These are phyloP conservation scores for Fusarium tuaranense DNA, from an alignment of 2,329 filamentous ascomycete species.

Conservation along the genomic window DNA sequence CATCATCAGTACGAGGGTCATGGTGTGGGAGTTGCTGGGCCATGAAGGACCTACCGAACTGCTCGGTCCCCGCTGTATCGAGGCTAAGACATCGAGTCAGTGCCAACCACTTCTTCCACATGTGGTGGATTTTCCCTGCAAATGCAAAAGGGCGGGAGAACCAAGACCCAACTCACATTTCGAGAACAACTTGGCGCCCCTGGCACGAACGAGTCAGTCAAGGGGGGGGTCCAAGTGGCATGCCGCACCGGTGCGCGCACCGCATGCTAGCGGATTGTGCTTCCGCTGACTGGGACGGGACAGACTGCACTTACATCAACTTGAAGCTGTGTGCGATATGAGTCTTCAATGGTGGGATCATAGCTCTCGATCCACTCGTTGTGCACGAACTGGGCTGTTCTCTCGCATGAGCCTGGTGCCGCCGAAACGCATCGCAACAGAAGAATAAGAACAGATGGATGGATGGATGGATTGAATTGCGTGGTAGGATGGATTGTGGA, in stretches of 20 bases:
- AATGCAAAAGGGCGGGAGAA: conserved; percentile 5
- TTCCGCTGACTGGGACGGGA: neutral
- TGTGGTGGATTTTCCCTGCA: conserved; percentile 24
- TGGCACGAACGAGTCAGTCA: conserved; percentile 55
- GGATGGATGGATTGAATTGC: conserved; percentile 15
- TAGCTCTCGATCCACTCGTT: conserved; percentile 95
- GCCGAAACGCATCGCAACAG: neutral
- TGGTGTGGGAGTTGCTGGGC: conserved; percentile 27
- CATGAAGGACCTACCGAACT: conserved; percentile 77
- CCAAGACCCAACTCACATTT: conserved; percentile 73
- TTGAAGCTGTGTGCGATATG: conserved; percentile 79
- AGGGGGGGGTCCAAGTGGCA: conserved; percentile 13
- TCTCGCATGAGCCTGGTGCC: conserved; percentile 34
- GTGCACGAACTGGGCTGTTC: conserved; percentile 87
- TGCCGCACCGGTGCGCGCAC: conserved; percentile 5
- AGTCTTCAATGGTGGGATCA: conserved; percentile 83
- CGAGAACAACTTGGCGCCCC: conserved; percentile 88
- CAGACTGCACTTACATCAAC: conserved; percentile 78
- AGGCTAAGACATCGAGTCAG: conserved; percentile 64
- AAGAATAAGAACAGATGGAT: conserved; percentile 20
- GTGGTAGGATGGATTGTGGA: conserved; percentile 19
- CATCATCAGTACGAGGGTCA: conserved; percentile 38
- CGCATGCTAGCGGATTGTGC: neutral
- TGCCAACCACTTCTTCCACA: conserved; percentile 13
- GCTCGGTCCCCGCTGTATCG: conserved; percentile 91